phyloP scores from a whole-genome alignment of 2,329 filamentous ascomycete species.

The Aspergillus awamori region DNA sequence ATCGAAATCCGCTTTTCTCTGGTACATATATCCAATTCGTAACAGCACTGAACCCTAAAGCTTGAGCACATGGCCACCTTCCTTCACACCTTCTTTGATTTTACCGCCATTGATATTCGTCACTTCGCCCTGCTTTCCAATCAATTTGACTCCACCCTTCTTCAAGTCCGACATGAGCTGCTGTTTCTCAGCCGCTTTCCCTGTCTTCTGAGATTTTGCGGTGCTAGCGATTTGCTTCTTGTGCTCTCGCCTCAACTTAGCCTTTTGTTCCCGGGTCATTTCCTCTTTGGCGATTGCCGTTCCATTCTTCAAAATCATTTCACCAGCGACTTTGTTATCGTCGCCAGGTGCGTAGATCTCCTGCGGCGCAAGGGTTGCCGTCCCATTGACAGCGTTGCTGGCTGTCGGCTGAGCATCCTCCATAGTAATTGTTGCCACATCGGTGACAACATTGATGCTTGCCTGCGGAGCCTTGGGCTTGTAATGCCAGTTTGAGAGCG shows the following conservation, averaged over 20 bases:
- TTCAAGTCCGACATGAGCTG: slow-evolving; percentile 69
- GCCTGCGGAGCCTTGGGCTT: slow-evolving; percentile 82
- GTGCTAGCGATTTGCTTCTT: slow-evolving; percentile 75
- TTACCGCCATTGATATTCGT: slow-evolving; percentile 82
- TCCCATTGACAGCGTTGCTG: slow-evolving; percentile 61
- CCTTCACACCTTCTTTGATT: slow-evolving; percentile 46
- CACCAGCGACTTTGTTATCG: slow-evolving; percentile 63
- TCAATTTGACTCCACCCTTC: slow-evolving; percentile 87
- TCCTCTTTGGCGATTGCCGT: slow-evolving; percentile 79
- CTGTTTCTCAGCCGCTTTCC: slow-evolving; percentile 49
- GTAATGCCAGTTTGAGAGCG: slow-evolving; percentile 92
- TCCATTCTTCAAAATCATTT: slow-evolving; percentile 77
- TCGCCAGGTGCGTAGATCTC: slow-evolving; percentile 87
- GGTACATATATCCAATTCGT: not conserved
- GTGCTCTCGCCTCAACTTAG: slow-evolving; percentile 72
- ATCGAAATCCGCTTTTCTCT: not conserved
- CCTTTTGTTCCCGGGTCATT: slow-evolving; percentile 84
- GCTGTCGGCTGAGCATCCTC: slow-evolving; percentile 91
- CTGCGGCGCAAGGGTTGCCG: slow-evolving; percentile 83
- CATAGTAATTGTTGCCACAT: slow-evolving; percentile 90
- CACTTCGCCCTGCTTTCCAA: slow-evolving; percentile 85
- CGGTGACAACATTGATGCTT: slow-evolving; percentile 82
- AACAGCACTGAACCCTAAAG: slow-evolving; percentile 27
- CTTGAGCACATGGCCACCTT: slow-evolving; percentile 38
- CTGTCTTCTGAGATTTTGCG: slow-evolving; percentile 50